Evolutionary conservation across 139 green algal species (phyloP).

Genomic region (Coelastrella sp.): DNA sequence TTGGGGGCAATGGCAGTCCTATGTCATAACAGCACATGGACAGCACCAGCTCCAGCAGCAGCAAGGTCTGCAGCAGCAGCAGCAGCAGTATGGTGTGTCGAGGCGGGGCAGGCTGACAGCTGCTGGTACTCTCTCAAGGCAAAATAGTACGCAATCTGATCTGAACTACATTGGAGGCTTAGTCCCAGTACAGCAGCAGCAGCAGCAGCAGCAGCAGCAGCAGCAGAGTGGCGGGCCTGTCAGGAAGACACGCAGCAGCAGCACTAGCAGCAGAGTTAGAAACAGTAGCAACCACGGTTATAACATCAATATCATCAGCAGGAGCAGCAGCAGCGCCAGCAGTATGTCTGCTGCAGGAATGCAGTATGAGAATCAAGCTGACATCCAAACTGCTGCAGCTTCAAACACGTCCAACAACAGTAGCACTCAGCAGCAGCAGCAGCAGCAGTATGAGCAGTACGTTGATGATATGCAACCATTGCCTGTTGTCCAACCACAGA

Average conservation of each 20-base stretch:
- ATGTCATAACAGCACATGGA: background rate
- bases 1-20: background rate
- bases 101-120: too few relatives aligned
- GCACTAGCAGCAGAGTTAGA: background rate
- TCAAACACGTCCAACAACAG: background rate
- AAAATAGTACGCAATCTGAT: too few relatives aligned
- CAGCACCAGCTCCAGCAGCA: slow-evolving; percentile 9
- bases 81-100: background rate
- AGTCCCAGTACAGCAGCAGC: background rate
- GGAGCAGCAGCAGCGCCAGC: background rate
- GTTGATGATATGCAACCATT: background rate
- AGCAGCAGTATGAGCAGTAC: background rate
- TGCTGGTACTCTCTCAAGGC: too few relatives aligned
- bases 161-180: too few relatives aligned
- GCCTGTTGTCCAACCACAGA: background rate
- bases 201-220: background rate
- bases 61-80: background rate
- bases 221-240: background rate
- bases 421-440: background rate
- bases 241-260: slow-evolving; percentile 5
- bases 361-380: background rate
- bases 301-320: too few relatives aligned
- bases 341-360: background rate
- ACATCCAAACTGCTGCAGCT: background rate
- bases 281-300: background rate